These are phyloP conservation scores for Leccinum angustisporum DNA, from an alignment of 1,284 basidiomycete species.

Conservation along the genomic window DNA sequence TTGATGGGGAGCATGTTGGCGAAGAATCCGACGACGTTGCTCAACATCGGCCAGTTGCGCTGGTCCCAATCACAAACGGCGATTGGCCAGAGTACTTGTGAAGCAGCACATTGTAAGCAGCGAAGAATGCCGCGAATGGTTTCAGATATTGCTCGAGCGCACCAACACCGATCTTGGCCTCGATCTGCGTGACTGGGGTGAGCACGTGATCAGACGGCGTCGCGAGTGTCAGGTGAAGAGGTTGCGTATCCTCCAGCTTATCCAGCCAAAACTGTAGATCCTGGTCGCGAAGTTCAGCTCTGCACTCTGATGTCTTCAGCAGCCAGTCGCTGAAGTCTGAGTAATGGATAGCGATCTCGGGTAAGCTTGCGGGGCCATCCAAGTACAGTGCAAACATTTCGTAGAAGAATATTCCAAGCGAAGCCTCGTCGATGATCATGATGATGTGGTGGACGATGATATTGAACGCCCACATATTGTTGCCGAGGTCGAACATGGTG, in stretches of 20 bases:
- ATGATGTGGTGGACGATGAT: no score
- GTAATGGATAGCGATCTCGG: conserved; percentile 28
- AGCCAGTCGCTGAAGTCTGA: conserved; percentile 33
- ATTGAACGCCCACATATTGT: no score
- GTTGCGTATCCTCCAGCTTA: conserved; percentile 21
- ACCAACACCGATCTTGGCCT: conserved; percentile 23
- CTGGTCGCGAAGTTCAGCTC: conserved; percentile 21
- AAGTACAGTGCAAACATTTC: conserved; percentile 29
- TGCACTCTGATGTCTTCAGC: conserved; percentile 26
- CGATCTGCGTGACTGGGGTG: conserved; percentile 29
- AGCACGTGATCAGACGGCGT: conserved; percentile 28
- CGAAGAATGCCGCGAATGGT: conserved; percentile 29
- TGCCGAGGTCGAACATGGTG: no score
- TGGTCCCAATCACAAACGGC: conserved; percentile 28
- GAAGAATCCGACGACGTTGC: conserved; percentile 28
- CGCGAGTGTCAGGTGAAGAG: conserved; percentile 28
- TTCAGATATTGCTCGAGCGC: conserved; percentile 24
- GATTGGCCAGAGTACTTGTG: conserved; percentile 30
- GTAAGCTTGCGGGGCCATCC: conserved; percentile 23
- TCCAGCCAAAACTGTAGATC: conserved; percentile 29
- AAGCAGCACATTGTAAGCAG: conserved; percentile 29
- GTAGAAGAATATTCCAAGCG: conserved; percentile 30
- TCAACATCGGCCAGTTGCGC: conserved; percentile 24
- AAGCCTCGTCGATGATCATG: no score
- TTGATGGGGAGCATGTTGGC: conserved; percentile 32